Evolutionary conservation across 2,329 filamentous ascomycete genomes (phyloP).

Genomic region (Helicocarpus griseus): DNA sequence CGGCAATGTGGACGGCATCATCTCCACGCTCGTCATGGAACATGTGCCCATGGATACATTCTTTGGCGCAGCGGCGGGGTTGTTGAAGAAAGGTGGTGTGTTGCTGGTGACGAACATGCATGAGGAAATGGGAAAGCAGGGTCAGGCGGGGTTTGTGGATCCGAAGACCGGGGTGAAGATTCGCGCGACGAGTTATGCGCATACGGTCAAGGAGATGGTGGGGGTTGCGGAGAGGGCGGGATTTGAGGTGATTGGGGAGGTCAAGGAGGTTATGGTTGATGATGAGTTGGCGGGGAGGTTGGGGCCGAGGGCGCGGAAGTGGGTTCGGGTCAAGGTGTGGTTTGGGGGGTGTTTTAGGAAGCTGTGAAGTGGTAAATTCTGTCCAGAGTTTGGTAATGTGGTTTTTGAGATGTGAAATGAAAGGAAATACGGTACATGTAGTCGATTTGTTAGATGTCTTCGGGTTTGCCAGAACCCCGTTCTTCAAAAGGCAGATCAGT

Average conservation of each 20-base stretch:
- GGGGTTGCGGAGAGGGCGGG: constrained; percentile 35
- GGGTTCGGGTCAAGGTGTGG: constrained; percentile 49
- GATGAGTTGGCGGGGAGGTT: constrained; percentile 48
- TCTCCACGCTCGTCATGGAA: constrained; percentile 56
- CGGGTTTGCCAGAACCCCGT: no score
- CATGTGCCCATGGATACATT: constrained; percentile 51
- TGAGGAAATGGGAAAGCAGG: constrained; percentile 49
- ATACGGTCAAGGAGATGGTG: constrained; percentile 45
- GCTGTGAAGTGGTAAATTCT: constrained; percentile 5
- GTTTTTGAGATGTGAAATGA: neutral
- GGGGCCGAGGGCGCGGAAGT: constrained; percentile 54
- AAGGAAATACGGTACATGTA: no score
- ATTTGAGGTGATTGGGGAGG: constrained; percentile 35
- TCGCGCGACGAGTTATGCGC: constrained; percentile 48
- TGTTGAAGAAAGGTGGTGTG: constrained; percentile 40
- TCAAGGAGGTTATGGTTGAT: constrained; percentile 38
- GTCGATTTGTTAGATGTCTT: no score
- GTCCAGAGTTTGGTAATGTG: constrained; percentile 4
- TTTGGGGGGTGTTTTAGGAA: constrained; percentile 42
- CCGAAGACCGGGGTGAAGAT: constrained; percentile 46
- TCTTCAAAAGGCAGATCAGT: no score
- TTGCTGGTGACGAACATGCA: constrained; percentile 62
- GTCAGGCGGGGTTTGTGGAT: constrained; percentile 55
- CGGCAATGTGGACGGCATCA: constrained; percentile 34
- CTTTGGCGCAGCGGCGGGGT: constrained; percentile 39